Base-by-base conservation (phyloP, 2,329 filamentous ascomycete species). In the Aspergillus pseudotamarii region DNA sequence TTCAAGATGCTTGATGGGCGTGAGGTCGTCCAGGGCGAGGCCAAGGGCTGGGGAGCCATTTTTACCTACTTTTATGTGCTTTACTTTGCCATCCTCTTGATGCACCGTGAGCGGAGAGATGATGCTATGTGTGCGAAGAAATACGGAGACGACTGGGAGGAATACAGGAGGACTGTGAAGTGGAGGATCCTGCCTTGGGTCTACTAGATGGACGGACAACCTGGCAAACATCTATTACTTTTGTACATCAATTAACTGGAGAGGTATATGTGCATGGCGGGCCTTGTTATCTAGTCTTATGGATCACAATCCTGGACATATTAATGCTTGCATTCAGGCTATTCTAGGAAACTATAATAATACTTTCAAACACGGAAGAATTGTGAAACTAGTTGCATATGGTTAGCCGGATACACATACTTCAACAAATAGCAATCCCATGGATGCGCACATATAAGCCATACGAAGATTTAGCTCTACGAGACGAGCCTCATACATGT, bases 41-140 rank as follows among this genome's bases (percentile, higher is more conserved):
- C 66, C 8, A 14, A 32, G 69, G 93, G 92, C 14, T 96, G 90
- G 86, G 93, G 90, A 41, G 91, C 93, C 78, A 81, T 93, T 57
- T 86, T 96, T 67, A 96, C 93, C 0, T 97, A 97, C 82, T 96
- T 97, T 75, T 97, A 95, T 80, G 84, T 96, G 66, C 72, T 95
- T 6, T 97, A 97, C 81, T 97, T 97, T 81, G 93, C 88, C 8
- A 81, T 96, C 16, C 80, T 97, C 64, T 83, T 97, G 6, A 82
- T 97, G 56, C 93, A 97, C 75, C 89, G 94, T 26, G 92, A 96
- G 75, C 81, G 88, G 58, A 85, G 93, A 61, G 94, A 97, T 70
- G 93, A 96, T 69, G 90, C 91, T 75, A 96, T 96, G 83, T 97
- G 93, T 77, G 83, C 85, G 63, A 86, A 86, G 73, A 97, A 97